Base-by-base conservation (phyloP, 2,329 filamentous ascomycete species). In the Colletotrichum abscissum region DNA sequence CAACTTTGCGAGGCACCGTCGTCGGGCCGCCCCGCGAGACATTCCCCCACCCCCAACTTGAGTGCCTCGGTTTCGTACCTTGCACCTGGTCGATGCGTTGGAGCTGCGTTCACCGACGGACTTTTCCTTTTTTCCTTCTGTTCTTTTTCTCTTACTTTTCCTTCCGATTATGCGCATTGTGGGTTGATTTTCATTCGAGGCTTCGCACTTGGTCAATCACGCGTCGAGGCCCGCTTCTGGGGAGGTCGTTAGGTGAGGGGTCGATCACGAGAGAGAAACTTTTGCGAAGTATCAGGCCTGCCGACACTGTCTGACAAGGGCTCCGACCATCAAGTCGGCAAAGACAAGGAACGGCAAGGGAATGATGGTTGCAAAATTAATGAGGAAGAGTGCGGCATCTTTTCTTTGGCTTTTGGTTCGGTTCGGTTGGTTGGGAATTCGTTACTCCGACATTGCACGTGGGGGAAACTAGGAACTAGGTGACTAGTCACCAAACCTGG, bases 21-120 rank as follows among this genome's bases (percentile, higher is more conserved):
- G 62, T 76, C 77, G 76, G 76, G 77, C 56, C 63, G 68, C 68
- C 28, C 57, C 38, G 72, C 69, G 72, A 74, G 68, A 74, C 72
- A 70, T 67, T 66, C 52, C 46, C 57, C 11, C 19, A 33, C 42
- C 55, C 56, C 60, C 30, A 63, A 54, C 55, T 33, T 46, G 72
- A 68, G 72, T 64, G 55, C 52, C 56, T 28, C 46, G 59, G 49
- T 65, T 55, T 28, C 14, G 58, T 7, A 69, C 65, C 68, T 60
- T 30, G 65, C 72, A 73, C 68, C 62, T 58, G 19, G 80, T 84
- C 80, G 81, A 80, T 83, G 82, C 82, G 81, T 77, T 83, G 80
- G 75, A 81, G 79, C 79, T 82, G 78, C 81, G 81, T 80, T 73
- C 69, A 77, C 72, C 30, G 72, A 72, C 63, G 69, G 72, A 63